These are phyloP conservation scores for Cryoendolithus antarcticus DNA, from an alignment of 2,329 filamentous ascomycete genomes.

Conservation along the genomic window DNA sequence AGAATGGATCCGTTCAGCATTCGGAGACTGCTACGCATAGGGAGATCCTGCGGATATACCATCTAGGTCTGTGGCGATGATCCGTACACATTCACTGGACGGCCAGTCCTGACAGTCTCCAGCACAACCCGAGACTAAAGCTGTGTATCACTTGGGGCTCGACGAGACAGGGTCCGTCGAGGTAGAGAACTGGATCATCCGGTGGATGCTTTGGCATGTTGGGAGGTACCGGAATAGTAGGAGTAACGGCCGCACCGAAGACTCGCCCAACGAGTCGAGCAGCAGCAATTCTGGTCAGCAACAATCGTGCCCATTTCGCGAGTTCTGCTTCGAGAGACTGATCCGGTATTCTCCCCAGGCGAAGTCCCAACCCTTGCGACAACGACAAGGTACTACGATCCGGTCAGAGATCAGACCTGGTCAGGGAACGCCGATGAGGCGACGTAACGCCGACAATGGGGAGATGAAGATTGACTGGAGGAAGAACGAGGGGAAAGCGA, in stretches of 20 bases:
- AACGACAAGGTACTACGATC: constrained; percentile 1
- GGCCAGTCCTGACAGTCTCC: not conserved
- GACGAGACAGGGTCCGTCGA: constrained; percentile 27
- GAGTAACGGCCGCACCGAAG: constrained; percentile 20
- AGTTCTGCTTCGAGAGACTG: no score
- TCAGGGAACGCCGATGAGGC: no score
- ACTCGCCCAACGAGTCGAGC: constrained; percentile 8
- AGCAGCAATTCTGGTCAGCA: no score
- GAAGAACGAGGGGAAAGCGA: no score
- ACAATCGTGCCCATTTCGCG: no score
- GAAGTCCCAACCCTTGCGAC: no score
- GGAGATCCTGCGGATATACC: constrained; percentile 32
- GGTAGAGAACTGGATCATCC: constrained; percentile 39
- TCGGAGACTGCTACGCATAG: constrained; percentile 34
- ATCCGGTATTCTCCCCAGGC: no score
- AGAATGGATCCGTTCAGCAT: constrained; percentile 29
- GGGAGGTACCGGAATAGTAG: constrained; percentile 36
- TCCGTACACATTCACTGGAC: no score
- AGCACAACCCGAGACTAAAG: constrained; percentile 27
- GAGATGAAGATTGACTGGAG: no score
- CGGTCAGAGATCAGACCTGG: not conserved
- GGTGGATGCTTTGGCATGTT: constrained; percentile 40
- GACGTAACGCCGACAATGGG: no score
- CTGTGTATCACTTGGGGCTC: constrained; percentile 31
- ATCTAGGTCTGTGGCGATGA: not conserved